These are phyloP conservation scores for Aspergillus awamori DNA, from an alignment of 2,329 filamentous ascomycete genomes.

Conservation along the genomic window DNA sequence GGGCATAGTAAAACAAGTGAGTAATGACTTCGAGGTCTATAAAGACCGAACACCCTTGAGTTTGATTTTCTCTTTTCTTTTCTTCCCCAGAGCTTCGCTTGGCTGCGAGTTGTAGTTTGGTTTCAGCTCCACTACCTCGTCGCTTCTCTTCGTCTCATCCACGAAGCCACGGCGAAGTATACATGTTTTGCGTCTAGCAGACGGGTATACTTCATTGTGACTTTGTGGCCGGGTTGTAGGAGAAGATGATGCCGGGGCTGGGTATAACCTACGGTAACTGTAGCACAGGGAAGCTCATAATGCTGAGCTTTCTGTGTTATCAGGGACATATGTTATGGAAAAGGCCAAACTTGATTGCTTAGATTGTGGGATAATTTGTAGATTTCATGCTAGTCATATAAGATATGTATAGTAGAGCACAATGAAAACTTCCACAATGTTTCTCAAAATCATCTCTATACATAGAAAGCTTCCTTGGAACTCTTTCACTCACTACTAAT, in stretches of 20 bases:
- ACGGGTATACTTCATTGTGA: constrained; percentile 6
- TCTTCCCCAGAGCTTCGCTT: constrained; percentile 1
- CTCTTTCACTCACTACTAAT: too few species aligned
- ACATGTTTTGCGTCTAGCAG: neutral
- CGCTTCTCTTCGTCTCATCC: constrained; percentile 1
- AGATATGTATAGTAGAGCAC: too few species aligned
- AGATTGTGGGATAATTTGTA: too few species aligned
- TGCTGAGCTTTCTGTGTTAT: neutral
- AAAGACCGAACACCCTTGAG: neutral
- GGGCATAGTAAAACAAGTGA: too few species aligned
- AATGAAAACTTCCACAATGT: too few species aligned
- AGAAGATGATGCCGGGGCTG: neutral
- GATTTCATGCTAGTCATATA: too few species aligned
- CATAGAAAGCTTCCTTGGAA: too few species aligned
- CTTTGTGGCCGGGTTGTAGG: constrained; percentile 3
- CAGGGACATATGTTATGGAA: too few species aligned
- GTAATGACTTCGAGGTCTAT: neutral
- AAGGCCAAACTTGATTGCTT: too few species aligned
- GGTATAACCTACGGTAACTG: neutral
- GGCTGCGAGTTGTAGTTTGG: neutral
- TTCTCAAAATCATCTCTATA: too few species aligned
- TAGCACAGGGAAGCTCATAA: constrained; percentile 5
- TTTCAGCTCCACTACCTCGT: neutral
- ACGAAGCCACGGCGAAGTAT: constrained; percentile 1
- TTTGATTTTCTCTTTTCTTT: neutral